Conservation (phyloP, 805 yeast species). For the Brettanomyces anomalus region DNA sequence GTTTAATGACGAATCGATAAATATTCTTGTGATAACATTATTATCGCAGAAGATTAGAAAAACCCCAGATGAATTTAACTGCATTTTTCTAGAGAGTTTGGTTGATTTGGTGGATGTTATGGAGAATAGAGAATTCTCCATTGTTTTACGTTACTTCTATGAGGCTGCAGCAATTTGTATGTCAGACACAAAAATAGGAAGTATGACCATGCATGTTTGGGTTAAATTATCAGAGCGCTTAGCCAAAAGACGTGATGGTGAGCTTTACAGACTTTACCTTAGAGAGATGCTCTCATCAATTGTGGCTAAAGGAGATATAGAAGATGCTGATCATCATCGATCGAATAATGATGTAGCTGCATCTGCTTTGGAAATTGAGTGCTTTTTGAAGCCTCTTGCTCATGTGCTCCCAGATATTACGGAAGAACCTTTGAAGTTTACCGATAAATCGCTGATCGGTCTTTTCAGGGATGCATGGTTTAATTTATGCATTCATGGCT, state of each 20-base stretch:
- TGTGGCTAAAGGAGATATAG: constrained; percentile 73
- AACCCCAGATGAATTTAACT: constrained; percentile 43
- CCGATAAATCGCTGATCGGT: constrained; percentile 41
- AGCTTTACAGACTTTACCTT: constrained; percentile 49
- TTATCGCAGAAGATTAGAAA: constrained; percentile 62
- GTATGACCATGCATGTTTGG: constrained; percentile 35
- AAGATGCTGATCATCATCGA: constrained; percentile 63
- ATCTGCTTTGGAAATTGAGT: constrained; percentile 60
- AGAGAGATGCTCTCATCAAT: constrained; percentile 58
- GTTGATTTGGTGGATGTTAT: constrained; percentile 53
- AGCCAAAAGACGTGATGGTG: constrained; percentile 26
- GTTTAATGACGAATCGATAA: constrained; percentile 63
- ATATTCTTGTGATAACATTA: constrained; percentile 71
- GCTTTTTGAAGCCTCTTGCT: constrained; percentile 67
- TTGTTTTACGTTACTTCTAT: constrained; percentile 51
- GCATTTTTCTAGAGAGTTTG: constrained; percentile 50
- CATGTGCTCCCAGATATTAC: constrained; percentile 53
- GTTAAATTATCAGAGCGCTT: constrained; percentile 30
- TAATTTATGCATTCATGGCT: constrained; percentile 88
- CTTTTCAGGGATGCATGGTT: constrained; percentile 89
- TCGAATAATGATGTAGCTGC: constrained; percentile 63
- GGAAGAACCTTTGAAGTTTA: constrained; percentile 33
- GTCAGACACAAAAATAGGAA: constrained; percentile 22
- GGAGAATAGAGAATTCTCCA: constrained; percentile 56
- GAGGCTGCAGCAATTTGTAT: constrained; percentile 38